Evolutionary conservation across 352 stramenopile genomes (phyloP), one percentile per base, ranked within the genome.

Genomic region (Pythium sukuiense): DNA sequence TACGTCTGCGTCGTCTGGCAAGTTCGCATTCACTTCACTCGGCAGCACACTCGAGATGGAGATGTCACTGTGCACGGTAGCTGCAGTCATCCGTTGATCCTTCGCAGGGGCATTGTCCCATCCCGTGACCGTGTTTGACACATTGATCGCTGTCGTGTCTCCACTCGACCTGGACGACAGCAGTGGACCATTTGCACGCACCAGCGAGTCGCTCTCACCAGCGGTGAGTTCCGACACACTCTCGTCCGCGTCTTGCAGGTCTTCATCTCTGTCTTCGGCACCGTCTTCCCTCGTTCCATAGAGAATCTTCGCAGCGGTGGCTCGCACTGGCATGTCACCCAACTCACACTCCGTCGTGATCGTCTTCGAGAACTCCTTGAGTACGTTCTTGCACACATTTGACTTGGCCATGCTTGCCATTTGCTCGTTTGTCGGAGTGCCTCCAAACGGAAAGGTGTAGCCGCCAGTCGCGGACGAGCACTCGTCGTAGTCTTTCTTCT

Each of bases 381-480:
- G 43, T 11, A 73, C 24, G 20, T 63, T 52, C 1, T 54, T 65
- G 45, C 67, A 73, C 41, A 57, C 56, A 33, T 35, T 67, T 29
- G 63, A 60, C 56, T 58, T 49, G 27, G 55, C 55, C 62, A 73
- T 71, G 8, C 37, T 62, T 24, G 63, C 54, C 7, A 71, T 56
- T 55, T 74, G 63, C 20, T 55, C 37, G 24, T 35, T 56, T 14
- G 68, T 59, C 35, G 69, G 69, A 11, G 16, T 30, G n/a, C 63
- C 59, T n/a, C 67, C 64, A 37, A 71, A 71, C 27, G 69, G 69
- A 39, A 72, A 74, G n/a, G 59, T 57, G 49, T 71, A 71, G 54
- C 61, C 61, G 30, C 52, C 52, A 49, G 61, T 71, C 20, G 30
- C 63, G 1, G 54, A 26, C 18, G 63, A 27, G 32, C 69, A 74